Evolutionary conservation across 176 grass and related monocot genomes (phyloP).

Genomic region (Hordeum marinum): DNA sequence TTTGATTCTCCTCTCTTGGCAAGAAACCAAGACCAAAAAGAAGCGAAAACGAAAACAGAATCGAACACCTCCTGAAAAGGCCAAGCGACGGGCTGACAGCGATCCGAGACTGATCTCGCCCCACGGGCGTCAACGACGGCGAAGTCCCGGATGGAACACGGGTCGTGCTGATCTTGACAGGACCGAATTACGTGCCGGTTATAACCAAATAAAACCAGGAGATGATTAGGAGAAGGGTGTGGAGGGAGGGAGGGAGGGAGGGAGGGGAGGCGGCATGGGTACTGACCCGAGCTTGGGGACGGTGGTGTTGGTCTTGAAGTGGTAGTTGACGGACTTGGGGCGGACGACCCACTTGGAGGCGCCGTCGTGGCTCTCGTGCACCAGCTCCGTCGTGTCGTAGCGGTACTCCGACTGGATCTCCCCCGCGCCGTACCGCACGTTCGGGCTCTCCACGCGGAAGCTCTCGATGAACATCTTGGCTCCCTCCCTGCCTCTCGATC

Average conservation of each 20-base stretch:
- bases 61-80: not conserved
- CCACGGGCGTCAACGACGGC: not conserved
- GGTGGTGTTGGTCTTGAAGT: constrained; percentile 67
- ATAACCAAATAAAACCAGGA: too few relatives aligned
- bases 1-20: not conserved
- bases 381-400: constrained; percentile 93
- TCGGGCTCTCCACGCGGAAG: constrained; percentile 90
- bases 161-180: too few relatives aligned
- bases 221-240: not conserved
- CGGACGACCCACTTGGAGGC: constrained; percentile 70
- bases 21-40: not conserved
- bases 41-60: not conserved
- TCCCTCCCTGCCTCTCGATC: too few relatives aligned
- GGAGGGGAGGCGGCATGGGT: not conserved
- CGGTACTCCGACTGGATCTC: constrained; percentile 88
- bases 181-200: too few relatives aligned
- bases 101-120: not conserved
- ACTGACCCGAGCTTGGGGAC: constrained; percentile 88
- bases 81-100: not conserved
- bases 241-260: too few relatives aligned
- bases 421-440: constrained; percentile 62
- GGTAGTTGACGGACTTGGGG: constrained; percentile 79
- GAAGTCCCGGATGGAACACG: not conserved
- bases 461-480: constrained; percentile 88
- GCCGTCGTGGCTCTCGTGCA: constrained; percentile 78